phyloP scores from a whole-genome alignment of 108 stramenopile genomes.

The Phaeodactylum tricornutum region DNA sequence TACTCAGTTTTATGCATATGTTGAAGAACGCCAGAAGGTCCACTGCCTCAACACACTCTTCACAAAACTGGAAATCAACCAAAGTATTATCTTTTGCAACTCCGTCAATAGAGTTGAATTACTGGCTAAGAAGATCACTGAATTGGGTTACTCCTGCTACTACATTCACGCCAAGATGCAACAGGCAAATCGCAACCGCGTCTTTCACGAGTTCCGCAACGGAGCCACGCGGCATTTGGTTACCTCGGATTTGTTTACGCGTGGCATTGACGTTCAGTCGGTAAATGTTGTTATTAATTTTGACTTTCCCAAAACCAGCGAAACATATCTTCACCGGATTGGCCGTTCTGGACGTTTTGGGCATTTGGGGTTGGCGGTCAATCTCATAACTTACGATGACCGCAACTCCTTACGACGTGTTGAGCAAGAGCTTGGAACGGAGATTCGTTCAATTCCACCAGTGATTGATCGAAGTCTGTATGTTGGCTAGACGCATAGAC shows the following conservation, averaged over 20 bases:
- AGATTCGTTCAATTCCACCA: conserved; percentile 95
- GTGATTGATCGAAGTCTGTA: conserved; percentile 93
- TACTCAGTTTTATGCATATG: conserved; percentile 97
- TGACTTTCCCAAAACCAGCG: conserved; percentile 97
- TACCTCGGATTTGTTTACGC: conserved; percentile 95
- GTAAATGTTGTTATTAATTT: conserved; percentile 99
- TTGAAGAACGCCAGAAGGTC: conserved; percentile 98
- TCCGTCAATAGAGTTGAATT: conserved; percentile 97
- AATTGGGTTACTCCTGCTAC: conserved; percentile 98
- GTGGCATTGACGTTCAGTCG: conserved; percentile 99
- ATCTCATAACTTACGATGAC: conserved; percentile 97
- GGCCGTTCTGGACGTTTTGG: conserved; percentile 98
- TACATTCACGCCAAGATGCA: conserved; percentile 99
- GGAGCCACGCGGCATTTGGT: conserved; percentile 96
- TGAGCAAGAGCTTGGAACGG: conserved; percentile 96
- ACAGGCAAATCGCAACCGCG: conserved; percentile 95
- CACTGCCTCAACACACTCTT: conserved; percentile 98
- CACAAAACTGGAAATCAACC: conserved; percentile 96
- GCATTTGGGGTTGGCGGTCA: conserved; percentile 96
- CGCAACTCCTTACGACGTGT: conserved; percentile 64
- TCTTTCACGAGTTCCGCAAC: conserved; percentile 98
- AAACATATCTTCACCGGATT: conserved; percentile 98
- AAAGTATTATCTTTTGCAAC: conserved; percentile 99
- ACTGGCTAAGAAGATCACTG: conserved; percentile 96
- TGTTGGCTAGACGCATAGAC: conserved; percentile 64